These are phyloP conservation scores for Bruguiera parviflora DNA, from an alignment of 345 rosid genomes.

Conservation along the genomic window DNA sequence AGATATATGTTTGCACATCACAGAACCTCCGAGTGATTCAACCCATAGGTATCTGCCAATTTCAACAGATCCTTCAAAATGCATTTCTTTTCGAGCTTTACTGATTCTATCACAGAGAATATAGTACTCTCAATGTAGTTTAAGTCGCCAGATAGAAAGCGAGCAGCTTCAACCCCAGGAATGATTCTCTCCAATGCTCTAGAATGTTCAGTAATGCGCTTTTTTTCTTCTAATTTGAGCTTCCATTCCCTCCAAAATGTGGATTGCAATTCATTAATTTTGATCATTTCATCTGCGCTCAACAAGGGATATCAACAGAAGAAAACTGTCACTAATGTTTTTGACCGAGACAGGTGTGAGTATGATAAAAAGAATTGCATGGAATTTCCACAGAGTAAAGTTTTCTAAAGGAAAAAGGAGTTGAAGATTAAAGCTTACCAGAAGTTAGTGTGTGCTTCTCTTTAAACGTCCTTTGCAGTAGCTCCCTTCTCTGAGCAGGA, in stretches of 20 bases:
- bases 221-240: slow-evolving; percentile 82
- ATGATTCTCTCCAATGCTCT: slow-evolving; percentile 74
- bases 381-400: not conserved
- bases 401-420: not conserved
- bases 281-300: slow-evolving; percentile 65
- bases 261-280: slow-evolving; percentile 75
- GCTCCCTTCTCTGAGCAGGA: slow-evolving; percentile 69
- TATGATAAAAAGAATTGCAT: slow-evolving; percentile 1
- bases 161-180: slow-evolving; percentile 80
- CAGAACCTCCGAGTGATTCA: slow-evolving; percentile 65
- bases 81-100: slow-evolving; percentile 70
- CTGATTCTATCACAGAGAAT: slow-evolving; percentile 63
- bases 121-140: slow-evolving; percentile 53
- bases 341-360: not conserved
- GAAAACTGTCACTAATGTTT: slow-evolving; percentile 7
- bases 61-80: slow-evolving; percentile 58
- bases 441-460: slow-evolving; percentile 62
- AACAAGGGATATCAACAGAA: slow-evolving; percentile 17
- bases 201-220: slow-evolving; percentile 65
- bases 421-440: slow-evolving; percentile 44
- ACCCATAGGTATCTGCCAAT: slow-evolving; percentile 59
- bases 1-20: slow-evolving; percentile 3
- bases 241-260: slow-evolving; percentile 98
- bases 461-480: slow-evolving; percentile 57
- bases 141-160: slow-evolving; percentile 73